Evolutionary conservation across 2,329 filamentous ascomycete species (phyloP).

Genomic region (Taxawa tesnikishii): DNA sequence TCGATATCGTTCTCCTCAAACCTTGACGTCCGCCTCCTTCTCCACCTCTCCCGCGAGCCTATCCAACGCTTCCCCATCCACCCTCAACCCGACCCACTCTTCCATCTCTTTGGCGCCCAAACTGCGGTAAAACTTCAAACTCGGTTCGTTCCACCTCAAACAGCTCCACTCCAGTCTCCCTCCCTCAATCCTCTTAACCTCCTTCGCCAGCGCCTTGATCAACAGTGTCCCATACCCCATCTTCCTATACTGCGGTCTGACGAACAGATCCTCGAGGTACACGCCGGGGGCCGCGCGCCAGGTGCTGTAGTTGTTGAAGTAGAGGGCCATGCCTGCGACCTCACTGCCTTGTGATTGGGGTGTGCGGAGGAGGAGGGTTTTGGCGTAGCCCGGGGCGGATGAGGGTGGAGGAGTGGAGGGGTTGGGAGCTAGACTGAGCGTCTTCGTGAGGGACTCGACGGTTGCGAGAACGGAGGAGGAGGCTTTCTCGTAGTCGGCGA

Average conservation of each 20-base stretch:
- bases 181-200: constrained; percentile 61
- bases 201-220: constrained; percentile 64
- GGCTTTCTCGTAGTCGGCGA: constrained; percentile 80
- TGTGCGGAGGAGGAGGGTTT: constrained; percentile 54
- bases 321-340: constrained; percentile 70
- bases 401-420: constrained; percentile 24
- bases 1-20: no score
- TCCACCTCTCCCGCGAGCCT: constrained; percentile 38
- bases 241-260: constrained; percentile 56
- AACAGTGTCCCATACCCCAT: constrained; percentile 70
- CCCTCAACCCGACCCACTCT: constrained; percentile 65
- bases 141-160: constrained; percentile 85
- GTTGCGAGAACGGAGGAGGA: constrained; percentile 66
- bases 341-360: constrained; percentile 18
- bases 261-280: constrained; percentile 89
- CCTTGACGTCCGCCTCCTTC: no score
- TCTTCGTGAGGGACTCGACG: constrained; percentile 55
- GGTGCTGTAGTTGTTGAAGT: constrained; percentile 92
- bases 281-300: constrained; percentile 82
- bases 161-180: constrained; percentile 81
- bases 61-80: constrained; percentile 53
- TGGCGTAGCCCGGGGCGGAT: constrained; percentile 49
- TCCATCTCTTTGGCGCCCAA: constrained; percentile 52
- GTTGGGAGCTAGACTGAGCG: constrained; percentile 61
- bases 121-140: constrained; percentile 67